Evolutionary conservation across 208 protist species (phyloP), one percentile per base, ranked within the genome.

Genomic region (Crithidia sp.): DNA sequence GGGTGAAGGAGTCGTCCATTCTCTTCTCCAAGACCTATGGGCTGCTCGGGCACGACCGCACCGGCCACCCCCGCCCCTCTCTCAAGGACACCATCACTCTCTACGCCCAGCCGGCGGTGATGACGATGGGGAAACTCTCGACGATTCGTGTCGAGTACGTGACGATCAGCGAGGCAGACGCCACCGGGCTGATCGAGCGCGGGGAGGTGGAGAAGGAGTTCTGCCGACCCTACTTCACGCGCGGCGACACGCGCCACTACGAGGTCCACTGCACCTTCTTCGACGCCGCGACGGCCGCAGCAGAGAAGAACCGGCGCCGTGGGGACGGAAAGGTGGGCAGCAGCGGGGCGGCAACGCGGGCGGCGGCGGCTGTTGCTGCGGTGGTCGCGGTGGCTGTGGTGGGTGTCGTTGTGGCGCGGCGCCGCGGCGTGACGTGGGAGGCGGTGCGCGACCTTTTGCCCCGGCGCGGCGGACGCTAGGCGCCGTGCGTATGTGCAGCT

Each of bases 1-100:
- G 85, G 17, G 85, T 90, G 37, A 86, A 85, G 69, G 79, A 85
- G 74, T 56, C 79, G 19, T 81, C 78, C 10, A 86, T 87, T 50
- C 45, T 85, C n/a, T 87, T 90, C 50, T 90, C 85, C 13, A 87
- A 85, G 64, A 87, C 74, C n/a, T 90, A 90, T 53, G 83, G 85
- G 40, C 40, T 86, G 41, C 58, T 90, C 7, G 79, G 67, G 14
- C 58, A 58, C 49, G 54, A 67, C 41, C n/a, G 59, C 50, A 61
- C 50, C 5, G 49, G 67, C 16, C 59, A 57, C 45, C 40, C 76
- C 13, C 72, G 65, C 28, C 74, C 67, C 10, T 76, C 65, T 9
- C 14, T 55, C 67, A 71, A 67, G 45, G 83, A 88, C 37, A 19
- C 41, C 8, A 79, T 86, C 16, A 76, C 71, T 13, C 60, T 86